Evolutionary conservation across 2,329 filamentous ascomycete genomes (phyloP), one percentile per base, ranked within the genome.

Genomic region (Colletotrichum sp.): DNA sequence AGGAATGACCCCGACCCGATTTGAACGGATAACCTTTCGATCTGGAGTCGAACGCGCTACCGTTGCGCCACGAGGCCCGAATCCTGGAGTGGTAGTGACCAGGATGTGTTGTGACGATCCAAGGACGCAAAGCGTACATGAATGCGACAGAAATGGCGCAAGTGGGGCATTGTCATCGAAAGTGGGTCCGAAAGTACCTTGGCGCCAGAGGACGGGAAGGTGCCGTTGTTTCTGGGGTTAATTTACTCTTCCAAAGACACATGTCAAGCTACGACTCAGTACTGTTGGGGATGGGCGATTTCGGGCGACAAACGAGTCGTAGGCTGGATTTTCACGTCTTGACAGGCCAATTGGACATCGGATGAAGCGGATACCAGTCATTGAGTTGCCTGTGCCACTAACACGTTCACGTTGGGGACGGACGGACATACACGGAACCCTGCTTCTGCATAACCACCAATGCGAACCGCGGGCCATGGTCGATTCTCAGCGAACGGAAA

Each of bases 11-110:
- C 73, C 63, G 30, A 76, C 73, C 73, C 44, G 73, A 76, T 76
- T 76, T 64, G 73, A 76, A 76, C 73, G 57, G 73, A 73, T 75
- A 75, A 72, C 72, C 72, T 75, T 75, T 72, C 69, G 72, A 75
- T 75, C 73, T 76, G 73, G 73, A 76, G 73, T 76, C 73, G 69
- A 73, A 76, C 63, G 73, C 73, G 69, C 73, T 76, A 73, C 73
- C 73, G 63, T 76, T 76, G 73, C 69, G 73, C 73, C 73, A 76
- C 30, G 52, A 39, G 73, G 73, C 73, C 59, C 32, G 3, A 8
- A 2, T 24, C 18, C 21, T 4, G 9, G 5, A 4, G 4, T 55
- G 55, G 4, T 9, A 1, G 2, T 34, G 26, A 24, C 8, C 8
- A 12, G n/a, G 32, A 32, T 30, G 21, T 55, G 21, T 6, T 6